Conservation (phyloP, 2,329 filamentous ascomycete genomes). For the Nemania diffusa region DNA sequence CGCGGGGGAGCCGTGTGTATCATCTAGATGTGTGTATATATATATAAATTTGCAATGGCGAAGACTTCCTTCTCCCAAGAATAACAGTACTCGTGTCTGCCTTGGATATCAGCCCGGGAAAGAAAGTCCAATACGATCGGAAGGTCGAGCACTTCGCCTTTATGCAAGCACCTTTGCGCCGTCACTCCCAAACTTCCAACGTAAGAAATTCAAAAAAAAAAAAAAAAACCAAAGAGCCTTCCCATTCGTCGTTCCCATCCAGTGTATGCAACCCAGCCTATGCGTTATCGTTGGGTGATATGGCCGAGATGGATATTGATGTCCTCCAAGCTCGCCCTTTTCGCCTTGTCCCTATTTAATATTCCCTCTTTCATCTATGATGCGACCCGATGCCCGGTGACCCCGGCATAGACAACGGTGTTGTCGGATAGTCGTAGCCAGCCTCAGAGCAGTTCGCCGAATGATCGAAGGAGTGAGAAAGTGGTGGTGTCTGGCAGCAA, state of each 20-base stretch:
- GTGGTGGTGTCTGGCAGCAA: constrained; percentile 74
- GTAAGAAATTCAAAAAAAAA: constrained; percentile 4
- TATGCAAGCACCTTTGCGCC: constrained; percentile 41
- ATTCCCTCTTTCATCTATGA: constrained; percentile 28
- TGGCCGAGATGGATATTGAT: constrained; percentile 4
- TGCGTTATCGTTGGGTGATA: constrained; percentile 27
- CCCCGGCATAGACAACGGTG: constrained; percentile 77
- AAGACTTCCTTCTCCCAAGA: constrained; percentile 25
- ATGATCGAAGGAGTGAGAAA: constrained; percentile 78
- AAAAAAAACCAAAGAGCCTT: constrained; percentile 12
- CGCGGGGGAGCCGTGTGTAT: constrained; percentile 33
- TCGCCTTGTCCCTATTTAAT: constrained; percentile 1
- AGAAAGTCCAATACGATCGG: constrained; percentile 34
- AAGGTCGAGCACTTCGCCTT: constrained; percentile 48
- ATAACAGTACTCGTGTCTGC: constrained; percentile 27
- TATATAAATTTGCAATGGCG: constrained; percentile 18
- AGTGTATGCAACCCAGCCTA: constrained; percentile 32
- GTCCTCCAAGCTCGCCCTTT: constrained; percentile 15
- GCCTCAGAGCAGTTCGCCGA: constrained; percentile 71
- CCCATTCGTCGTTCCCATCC: constrained; percentile 32
- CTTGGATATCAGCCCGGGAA: constrained; percentile 31
- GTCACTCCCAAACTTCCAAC: constrained; percentile 36
- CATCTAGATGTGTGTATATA: constrained; percentile 34
- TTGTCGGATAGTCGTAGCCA: constrained; percentile 73
- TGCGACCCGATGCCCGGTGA: constrained; percentile 64